phyloP scores from a whole-genome alignment of 805 yeast genomes.

The Monosporozyma siamensis region DNA sequence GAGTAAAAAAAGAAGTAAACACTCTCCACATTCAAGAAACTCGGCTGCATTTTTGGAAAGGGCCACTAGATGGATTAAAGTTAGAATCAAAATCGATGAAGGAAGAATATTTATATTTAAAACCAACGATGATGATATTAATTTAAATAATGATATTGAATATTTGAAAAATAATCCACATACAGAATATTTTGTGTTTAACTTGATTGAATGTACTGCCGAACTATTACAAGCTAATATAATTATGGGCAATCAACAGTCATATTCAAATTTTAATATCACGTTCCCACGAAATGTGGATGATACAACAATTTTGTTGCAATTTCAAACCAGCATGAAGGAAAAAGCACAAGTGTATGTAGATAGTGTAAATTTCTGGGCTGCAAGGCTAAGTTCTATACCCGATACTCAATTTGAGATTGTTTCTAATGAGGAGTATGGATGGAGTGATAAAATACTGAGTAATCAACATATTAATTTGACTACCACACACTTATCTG shows the following conservation, averaged over 20 bases:
- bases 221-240: constrained; percentile 24
- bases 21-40: not conserved
- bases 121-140: not conserved
- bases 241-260: constrained; percentile 9
- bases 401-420: constrained; percentile 61
- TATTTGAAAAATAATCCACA: constrained; percentile 4
- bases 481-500: constrained; percentile 1
- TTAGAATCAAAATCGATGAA: constrained; percentile 18
- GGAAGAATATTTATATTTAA: constrained; percentile 23
- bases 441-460: constrained; percentile 45
- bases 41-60: constrained; percentile 19
- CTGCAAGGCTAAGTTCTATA: constrained; percentile 71
- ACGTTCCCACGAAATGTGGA: constrained; percentile 16
- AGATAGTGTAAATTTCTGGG: constrained; percentile 83
- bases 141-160: constrained; percentile 5
- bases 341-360: constrained; percentile 64
- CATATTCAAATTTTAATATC: constrained; percentile 21
- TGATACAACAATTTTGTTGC: constrained; percentile 32
- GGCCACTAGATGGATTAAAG: constrained; percentile 15
- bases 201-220: constrained; percentile 23
- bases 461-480: not conserved
- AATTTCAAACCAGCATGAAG: constrained; percentile 57
- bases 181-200: constrained; percentile 13
- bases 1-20: not conserved
- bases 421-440: constrained; percentile 68